phyloP scores from a whole-genome alignment of 1,284 basidiomycete genomes.

The Ustilago hordei region DNA sequence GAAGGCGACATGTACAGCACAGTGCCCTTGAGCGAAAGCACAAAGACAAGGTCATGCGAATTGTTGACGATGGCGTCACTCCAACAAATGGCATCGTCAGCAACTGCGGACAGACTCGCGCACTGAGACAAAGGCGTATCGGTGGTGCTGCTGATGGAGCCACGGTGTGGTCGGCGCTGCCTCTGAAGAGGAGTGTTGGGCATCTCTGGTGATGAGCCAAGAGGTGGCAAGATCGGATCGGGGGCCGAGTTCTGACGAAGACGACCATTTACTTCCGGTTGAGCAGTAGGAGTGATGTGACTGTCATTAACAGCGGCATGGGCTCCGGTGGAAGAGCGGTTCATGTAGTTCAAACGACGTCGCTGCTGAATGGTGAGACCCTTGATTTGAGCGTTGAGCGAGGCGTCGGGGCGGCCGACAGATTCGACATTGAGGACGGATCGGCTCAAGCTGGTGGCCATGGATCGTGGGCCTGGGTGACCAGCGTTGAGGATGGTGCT shows the following conservation, averaged over 20 bases:
- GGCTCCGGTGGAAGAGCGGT: not conserved
- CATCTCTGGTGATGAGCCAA: conserved; percentile 33
- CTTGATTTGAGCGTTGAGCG: conserved; percentile 2
- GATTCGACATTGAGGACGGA: conserved; percentile 40
- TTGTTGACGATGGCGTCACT: conserved; percentile 38
- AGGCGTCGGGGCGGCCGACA: conserved; percentile 23
- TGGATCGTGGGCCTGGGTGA: conserved; percentile 39
- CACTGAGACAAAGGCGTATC: not conserved
- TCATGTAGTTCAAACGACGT: conserved; percentile 40
- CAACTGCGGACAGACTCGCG: conserved; percentile 4
- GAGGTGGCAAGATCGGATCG: conserved; percentile 20
- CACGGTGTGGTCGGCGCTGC: conserved; percentile 18
- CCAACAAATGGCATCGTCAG: conserved; percentile 23
- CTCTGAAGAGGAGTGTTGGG: conserved; percentile 18
- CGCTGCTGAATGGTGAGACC: conserved; percentile 50
- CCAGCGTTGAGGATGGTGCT: conserved; percentile 37
- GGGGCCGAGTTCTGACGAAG: conserved; percentile 46
- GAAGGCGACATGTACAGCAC: conserved; percentile 86
- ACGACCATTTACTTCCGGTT: conserved; percentile 8
- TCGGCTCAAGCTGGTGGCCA: conserved; percentile 45
- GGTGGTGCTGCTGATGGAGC: not conserved
- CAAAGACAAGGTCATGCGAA: conserved; percentile 73
- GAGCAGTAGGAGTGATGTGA: not conserved
- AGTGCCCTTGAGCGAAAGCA: conserved; percentile 83
- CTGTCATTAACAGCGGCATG: not conserved